Evolutionary conservation across 352 stramenopile genomes (phyloP).

Genomic region (Globisporangium paroecandrum): DNA sequence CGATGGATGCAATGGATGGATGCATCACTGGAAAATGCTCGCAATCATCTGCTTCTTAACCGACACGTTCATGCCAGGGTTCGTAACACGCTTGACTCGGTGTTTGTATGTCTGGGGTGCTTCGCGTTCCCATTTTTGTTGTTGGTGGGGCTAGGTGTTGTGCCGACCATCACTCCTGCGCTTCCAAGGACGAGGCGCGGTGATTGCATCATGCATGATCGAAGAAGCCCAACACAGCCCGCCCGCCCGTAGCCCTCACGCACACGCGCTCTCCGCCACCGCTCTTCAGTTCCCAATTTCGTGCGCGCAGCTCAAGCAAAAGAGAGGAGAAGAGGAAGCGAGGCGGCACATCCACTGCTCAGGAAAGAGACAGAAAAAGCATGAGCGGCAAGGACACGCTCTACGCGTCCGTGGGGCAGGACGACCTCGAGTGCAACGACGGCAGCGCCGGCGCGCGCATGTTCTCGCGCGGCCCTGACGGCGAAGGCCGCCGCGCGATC

Average conservation of each 20-base stretch:
- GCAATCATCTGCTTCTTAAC: background rate
- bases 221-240: background rate
- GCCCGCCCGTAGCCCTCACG: background rate
- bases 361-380: background rate
- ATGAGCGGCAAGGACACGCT: slow-evolving; percentile 34
- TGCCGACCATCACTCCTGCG: background rate
- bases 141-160: background rate
- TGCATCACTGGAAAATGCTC: background rate
- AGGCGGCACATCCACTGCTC: background rate
- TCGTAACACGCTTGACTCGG: background rate
- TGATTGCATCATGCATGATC: slow-evolving; percentile 1
- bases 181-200: background rate
- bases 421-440: slow-evolving; percentile 61
- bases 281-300: slow-evolving; percentile 3
- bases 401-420: slow-evolving; percentile 67
- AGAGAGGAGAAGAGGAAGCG: background rate
- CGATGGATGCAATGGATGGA: background rate
- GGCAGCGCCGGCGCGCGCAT: slow-evolving; percentile 22
- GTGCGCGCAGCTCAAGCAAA: background rate
- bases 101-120: background rate
- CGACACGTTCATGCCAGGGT: background rate
- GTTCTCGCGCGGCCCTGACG: slow-evolving; percentile 53
- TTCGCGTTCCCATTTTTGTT: background rate
- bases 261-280: background rate
- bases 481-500: slow-evolving; percentile 36